Conservation (phyloP, 2,329 filamentous ascomycete species). For the Ophiocordyceps sinensis region DNA sequence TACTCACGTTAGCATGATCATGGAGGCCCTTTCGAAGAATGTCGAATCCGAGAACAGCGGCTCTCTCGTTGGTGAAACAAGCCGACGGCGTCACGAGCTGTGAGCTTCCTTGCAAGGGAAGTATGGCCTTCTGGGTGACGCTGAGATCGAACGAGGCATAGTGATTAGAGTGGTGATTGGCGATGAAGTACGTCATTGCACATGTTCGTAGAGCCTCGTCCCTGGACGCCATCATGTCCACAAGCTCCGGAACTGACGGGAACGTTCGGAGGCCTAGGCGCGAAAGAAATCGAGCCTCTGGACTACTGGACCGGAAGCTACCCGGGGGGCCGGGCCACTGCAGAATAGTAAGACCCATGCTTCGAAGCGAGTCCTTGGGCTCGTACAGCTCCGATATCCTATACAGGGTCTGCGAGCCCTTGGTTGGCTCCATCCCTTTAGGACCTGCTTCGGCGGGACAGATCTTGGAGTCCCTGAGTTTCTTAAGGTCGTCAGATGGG, state of each 20-base stretch:
- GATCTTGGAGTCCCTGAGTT: conserved; percentile 63
- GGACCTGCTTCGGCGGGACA: conserved; percentile 62
- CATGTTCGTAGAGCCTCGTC: conserved; percentile 45
- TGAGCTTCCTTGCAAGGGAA: conserved; percentile 59
- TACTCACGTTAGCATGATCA: conserved; percentile 49
- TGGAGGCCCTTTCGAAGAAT: conserved; percentile 67
- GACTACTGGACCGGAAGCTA: conserved; percentile 46
- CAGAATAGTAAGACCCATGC: conserved; percentile 58
- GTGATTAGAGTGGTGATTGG: conserved; percentile 62
- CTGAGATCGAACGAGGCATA: conserved; percentile 54
- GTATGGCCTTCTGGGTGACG: conserved; percentile 39
- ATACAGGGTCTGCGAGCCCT: conserved; percentile 42
- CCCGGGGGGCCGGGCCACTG: conserved; percentile 63
- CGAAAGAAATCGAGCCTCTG: conserved; percentile 62
- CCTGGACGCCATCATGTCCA: conserved; percentile 60
- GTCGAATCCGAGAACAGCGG: conserved; percentile 65
- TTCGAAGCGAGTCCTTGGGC: conserved; percentile 55
- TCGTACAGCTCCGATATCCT: conserved; percentile 70
- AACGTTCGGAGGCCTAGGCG: conserved; percentile 57
- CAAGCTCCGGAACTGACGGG: conserved; percentile 59
- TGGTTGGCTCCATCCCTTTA: conserved; percentile 36
- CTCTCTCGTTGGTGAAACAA: conserved; percentile 71
- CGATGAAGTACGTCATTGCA: conserved; percentile 69
- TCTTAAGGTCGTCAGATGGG: conserved; percentile 64
- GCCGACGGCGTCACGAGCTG: conserved; percentile 57